Percentiles rank a stretch among this genome's conserved stretches.
These are phyloP conservation scores for Ceratocystis alfenasii DNA, from an alignment of 2,329 filamentous ascomycete genomes.

Conservation along the genomic window DNA sequence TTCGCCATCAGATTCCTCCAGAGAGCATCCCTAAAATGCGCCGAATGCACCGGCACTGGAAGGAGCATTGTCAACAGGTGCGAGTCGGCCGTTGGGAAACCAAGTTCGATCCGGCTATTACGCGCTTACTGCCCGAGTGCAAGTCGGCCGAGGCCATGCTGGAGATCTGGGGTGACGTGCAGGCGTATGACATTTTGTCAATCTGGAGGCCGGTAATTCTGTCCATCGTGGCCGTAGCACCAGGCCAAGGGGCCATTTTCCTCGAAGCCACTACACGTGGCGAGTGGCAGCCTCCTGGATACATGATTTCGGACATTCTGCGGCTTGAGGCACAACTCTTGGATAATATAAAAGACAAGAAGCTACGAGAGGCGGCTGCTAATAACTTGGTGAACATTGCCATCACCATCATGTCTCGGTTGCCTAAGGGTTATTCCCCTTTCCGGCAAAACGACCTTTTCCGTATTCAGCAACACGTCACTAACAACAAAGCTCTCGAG, in stretches of 20 bases:
- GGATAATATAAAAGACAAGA: neutral
- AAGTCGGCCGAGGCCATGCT: slow-evolving; percentile 27
- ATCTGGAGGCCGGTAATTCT: slow-evolving; percentile 15
- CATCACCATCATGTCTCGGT: slow-evolving; percentile 15
- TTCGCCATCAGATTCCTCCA: slow-evolving; percentile 19
- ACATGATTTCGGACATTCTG: slow-evolving; percentile 17
- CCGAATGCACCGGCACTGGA: slow-evolving; percentile 22
- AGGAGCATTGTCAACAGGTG: slow-evolving; percentile 19
- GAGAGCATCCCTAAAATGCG: slow-evolving; percentile 6
- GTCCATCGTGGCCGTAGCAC: slow-evolving; percentile 14
- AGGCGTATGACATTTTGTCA: neutral
- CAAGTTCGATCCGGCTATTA: slow-evolving; percentile 3
- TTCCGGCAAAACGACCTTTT: slow-evolving; percentile 29
- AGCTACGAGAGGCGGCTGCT: neutral
- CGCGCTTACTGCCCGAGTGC: neutral
- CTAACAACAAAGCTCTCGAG: slow-evolving; percentile 27
- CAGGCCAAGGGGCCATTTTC: slow-evolving; percentile 16
- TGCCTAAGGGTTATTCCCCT: slow-evolving; percentile 25
- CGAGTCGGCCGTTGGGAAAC: neutral
- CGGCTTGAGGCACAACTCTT: slow-evolving; percentile 7
- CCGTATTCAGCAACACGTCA: slow-evolving; percentile 23
- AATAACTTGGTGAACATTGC: slow-evolving; percentile 27
- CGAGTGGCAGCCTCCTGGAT: slow-evolving; percentile 16
- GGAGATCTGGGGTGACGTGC: slow-evolving; percentile 27
- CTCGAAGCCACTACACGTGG: slow-evolving; percentile 20